A percentile compares a stretch with the other conserved stretches of the same genome.
Conservation (phyloP, 1,284 basidiomycete species). For the Bjerkandera adusta region DNA sequence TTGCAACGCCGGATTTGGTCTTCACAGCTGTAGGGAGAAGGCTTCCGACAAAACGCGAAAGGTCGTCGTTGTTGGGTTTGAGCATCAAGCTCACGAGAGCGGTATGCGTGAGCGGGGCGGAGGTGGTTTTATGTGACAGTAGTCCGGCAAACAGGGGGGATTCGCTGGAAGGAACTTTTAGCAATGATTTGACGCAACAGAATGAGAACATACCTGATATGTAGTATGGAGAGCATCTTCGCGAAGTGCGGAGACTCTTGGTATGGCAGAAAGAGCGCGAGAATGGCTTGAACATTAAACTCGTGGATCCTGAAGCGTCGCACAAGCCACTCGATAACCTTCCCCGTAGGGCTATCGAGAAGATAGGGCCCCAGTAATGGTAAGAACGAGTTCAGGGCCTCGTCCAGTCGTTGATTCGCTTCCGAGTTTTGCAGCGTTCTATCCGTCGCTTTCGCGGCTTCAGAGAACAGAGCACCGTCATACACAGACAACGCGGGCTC, state of each 20-base stretch:
- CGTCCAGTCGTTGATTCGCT: slow-evolving; percentile 62
- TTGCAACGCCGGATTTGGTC: slow-evolving; percentile 39
- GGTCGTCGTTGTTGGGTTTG: slow-evolving; percentile 52
- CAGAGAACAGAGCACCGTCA: slow-evolving; percentile 82
- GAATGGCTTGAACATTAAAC: slow-evolving; percentile 83
- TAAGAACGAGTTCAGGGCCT: slow-evolving; percentile 63
- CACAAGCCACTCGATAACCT: slow-evolving; percentile 96
- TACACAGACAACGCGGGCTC: slow-evolving; percentile 65
- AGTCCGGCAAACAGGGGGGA: slow-evolving; percentile 65
- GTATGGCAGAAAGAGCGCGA: slow-evolving; percentile 89
- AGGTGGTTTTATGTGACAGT: slow-evolving; percentile 71
- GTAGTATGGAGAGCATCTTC: slow-evolving; percentile 88
- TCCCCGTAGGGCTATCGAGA: slow-evolving; percentile 79
- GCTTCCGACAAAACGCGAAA: slow-evolving; percentile 69
- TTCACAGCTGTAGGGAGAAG: slow-evolving; percentile 63
- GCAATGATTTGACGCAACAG: slow-evolving; percentile 6
- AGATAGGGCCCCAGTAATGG: slow-evolving; percentile 78
- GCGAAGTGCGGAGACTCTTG: slow-evolving; percentile 95
- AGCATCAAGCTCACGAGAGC: slow-evolving; percentile 76
- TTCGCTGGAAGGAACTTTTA: slow-evolving; percentile 29
- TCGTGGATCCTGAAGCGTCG: slow-evolving; percentile 93
- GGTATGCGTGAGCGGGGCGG: slow-evolving; percentile 66
- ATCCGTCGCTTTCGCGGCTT: slow-evolving; percentile 75
- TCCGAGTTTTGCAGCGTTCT: slow-evolving; percentile 76
- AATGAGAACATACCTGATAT: slow-evolving; percentile 56